These are phyloP conservation scores for Penicillium sp. DNA, from an alignment of 2,329 filamentous ascomycete genomes.

Conservation along the genomic window DNA sequence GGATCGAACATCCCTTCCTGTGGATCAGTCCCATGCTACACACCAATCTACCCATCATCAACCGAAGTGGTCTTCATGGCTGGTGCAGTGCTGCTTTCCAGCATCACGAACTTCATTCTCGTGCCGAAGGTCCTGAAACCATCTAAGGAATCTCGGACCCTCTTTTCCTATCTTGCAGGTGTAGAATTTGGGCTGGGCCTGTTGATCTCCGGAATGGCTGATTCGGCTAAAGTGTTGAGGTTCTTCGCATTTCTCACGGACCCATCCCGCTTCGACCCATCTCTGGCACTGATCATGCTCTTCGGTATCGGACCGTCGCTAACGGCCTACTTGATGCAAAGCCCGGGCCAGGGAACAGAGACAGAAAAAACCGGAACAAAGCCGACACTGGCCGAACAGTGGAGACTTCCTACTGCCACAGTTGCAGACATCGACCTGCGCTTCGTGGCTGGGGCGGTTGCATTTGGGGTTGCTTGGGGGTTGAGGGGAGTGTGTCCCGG, in stretches of 20 bases:
- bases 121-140: slow-evolving; percentile 29
- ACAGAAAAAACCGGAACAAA: slow-evolving; percentile 24
- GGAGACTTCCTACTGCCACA: slow-evolving; percentile 44
- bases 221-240: slow-evolving; percentile 48
- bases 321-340: slow-evolving; percentile 29
- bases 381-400: slow-evolving; percentile 42
- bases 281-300: slow-evolving; percentile 46
- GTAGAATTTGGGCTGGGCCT: slow-evolving; percentile 51
- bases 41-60: slow-evolving; percentile 41
- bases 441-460: slow-evolving; percentile 46
- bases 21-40: slow-evolving; percentile 44
- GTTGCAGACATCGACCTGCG: slow-evolving; percentile 47
- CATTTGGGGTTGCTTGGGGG: slow-evolving; percentile 52
- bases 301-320: slow-evolving; percentile 49
- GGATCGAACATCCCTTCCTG: slow-evolving; percentile 42
- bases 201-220: slow-evolving; percentile 50
- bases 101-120: slow-evolving; percentile 33
- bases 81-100: slow-evolving; percentile 27
- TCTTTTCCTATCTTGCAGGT: slow-evolving; percentile 46
- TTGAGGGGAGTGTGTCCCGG: slow-evolving; percentile 51
- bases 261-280: slow-evolving; percentile 47
- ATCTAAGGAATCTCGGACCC: slow-evolving; percentile 30
- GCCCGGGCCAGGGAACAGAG: slow-evolving; percentile 27
- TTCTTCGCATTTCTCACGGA: slow-evolving; percentile 48
- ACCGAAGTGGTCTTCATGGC: slow-evolving; percentile 35